phyloP scores from a whole-genome alignment of 805 yeast species.

The Gaillardinia entomophila region DNA sequence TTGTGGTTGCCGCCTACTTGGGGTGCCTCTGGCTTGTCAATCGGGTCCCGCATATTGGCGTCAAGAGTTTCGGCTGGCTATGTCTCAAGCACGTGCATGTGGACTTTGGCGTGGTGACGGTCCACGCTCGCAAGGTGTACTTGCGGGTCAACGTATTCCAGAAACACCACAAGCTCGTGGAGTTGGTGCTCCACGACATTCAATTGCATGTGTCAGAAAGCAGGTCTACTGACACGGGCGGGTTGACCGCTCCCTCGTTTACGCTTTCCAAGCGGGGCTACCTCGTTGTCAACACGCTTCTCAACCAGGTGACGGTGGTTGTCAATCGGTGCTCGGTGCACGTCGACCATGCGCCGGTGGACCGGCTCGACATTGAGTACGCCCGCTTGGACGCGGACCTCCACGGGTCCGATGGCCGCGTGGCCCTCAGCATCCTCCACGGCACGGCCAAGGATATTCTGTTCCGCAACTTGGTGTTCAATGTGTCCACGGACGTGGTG shows the following conservation, averaged over 20 bases:
- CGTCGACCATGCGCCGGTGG: constrained; percentile 1
- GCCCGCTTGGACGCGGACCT: constrained; percentile 5
- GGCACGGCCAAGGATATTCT: constrained; percentile 8
- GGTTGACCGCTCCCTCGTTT: neutral
- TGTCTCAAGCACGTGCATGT: constrained; percentile 7
- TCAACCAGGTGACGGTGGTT: neutral
- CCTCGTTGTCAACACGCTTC: neutral
- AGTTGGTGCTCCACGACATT: no score
- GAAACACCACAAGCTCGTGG: no score
- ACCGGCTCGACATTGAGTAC: constrained; percentile 3
- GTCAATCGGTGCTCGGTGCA: neutral
- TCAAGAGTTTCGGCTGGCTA: constrained; percentile 11
- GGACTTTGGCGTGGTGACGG: neutral
- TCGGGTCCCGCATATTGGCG: constrained; percentile 7
- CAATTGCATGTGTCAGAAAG: no score
- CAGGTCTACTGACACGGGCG: constrained; percentile 1
- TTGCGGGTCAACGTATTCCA: neutral
- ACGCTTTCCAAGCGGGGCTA: neutral
- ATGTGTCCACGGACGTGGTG: constrained; percentile 4
- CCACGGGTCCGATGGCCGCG: constrained; percentile 2
- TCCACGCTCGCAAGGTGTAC: neutral
- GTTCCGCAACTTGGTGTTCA: constrained; percentile 4
- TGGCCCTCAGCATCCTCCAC: neutral
- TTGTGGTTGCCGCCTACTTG: constrained; percentile 1
- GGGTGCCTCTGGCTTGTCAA: constrained; percentile 2